Conservation (phyloP, 2,329 filamentous ascomycete genomes). For the Trichoderma aggressivum region DNA sequence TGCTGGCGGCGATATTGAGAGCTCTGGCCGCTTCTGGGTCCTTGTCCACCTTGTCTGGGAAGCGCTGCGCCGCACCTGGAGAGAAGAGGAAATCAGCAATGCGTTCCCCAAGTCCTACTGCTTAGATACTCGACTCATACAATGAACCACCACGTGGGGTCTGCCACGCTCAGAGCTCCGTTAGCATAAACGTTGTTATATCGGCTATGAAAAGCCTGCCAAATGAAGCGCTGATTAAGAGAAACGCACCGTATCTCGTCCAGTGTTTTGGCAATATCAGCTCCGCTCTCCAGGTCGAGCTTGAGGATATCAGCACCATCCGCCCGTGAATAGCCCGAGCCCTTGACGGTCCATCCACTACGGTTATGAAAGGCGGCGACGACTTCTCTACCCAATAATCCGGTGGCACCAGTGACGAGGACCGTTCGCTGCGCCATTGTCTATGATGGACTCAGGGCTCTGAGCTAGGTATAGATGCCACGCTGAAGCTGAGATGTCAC, state of each 20-base stretch:
- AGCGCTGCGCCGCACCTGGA: slow-evolving; percentile 79
- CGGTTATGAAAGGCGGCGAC: slow-evolving; percentile 62
- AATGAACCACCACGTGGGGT: slow-evolving; percentile 19
- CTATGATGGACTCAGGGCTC: neutral
- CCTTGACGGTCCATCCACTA: slow-evolving; percentile 61
- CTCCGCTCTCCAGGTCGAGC: slow-evolving; percentile 48
- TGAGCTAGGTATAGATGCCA: neutral
- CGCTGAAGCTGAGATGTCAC: neutral
- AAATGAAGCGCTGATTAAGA: neutral
- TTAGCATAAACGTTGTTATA: neutral
- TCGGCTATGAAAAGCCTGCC: neutral
- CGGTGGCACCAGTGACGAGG: slow-evolving; percentile 80
- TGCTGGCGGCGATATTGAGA: slow-evolving; percentile 72
- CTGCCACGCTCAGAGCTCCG: neutral
- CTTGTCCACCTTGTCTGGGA: slow-evolving; percentile 78
- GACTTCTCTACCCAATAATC: slow-evolving; percentile 78
- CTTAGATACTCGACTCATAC: slow-evolving; percentile 3
- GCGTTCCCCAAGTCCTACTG: neutral
- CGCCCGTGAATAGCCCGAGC: slow-evolving; percentile 71
- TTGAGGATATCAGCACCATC: slow-evolving; percentile 65
- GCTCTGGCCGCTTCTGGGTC: slow-evolving; percentile 71
- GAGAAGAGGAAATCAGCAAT: slow-evolving; percentile 20
- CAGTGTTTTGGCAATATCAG: slow-evolving; percentile 48
- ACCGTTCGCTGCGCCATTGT: slow-evolving; percentile 44
- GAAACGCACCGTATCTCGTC: slow-evolving; percentile 52